phyloP scores from a whole-genome alignment of 352 stramenopile species.

The Globisporangium yorkense region DNA sequence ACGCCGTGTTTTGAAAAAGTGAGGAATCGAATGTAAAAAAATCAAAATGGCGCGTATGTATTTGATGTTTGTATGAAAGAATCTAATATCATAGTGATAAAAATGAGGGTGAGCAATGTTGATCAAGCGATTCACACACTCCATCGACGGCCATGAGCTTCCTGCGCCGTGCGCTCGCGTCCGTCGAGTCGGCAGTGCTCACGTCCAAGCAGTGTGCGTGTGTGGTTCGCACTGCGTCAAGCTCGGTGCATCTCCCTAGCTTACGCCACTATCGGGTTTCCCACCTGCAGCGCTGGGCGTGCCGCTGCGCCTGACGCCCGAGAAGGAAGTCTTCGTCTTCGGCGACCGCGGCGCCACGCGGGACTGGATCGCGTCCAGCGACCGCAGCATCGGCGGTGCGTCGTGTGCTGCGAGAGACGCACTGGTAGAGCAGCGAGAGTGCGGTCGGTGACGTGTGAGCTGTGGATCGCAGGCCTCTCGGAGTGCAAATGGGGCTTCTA shows the following conservation, averaged over 20 bases:
- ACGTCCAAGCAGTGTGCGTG: conserved; percentile 77
- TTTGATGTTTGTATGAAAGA: neutral
- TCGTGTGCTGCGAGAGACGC: neutral
- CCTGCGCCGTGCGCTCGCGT: conserved; percentile 58
- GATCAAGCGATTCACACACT: neutral
- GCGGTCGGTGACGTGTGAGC: neutral
- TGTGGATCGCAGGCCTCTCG: conserved; percentile 36
- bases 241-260: too few species aligned
- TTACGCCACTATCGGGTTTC: neutral
- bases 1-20: neutral
- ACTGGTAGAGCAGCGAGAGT: neutral
- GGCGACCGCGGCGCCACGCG: conserved; percentile 35
- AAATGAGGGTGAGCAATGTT: neutral
- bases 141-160: conserved; percentile 50
- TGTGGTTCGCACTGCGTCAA: neutral
- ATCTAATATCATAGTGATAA: neutral
- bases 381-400: conserved; percentile 75
- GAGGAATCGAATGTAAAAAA: neutral
- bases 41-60: neutral
- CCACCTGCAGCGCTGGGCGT: conserved; percentile 55
- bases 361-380: conserved; percentile 69
- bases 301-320: conserved; percentile 61
- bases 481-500: conserved; percentile 72
- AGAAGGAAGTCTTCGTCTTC: conserved; percentile 80
- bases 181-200: conserved; percentile 68